Conservation (phyloP, 371 early-diverging fungal genomes). For the Syncephalastrum racemosum region DNA sequence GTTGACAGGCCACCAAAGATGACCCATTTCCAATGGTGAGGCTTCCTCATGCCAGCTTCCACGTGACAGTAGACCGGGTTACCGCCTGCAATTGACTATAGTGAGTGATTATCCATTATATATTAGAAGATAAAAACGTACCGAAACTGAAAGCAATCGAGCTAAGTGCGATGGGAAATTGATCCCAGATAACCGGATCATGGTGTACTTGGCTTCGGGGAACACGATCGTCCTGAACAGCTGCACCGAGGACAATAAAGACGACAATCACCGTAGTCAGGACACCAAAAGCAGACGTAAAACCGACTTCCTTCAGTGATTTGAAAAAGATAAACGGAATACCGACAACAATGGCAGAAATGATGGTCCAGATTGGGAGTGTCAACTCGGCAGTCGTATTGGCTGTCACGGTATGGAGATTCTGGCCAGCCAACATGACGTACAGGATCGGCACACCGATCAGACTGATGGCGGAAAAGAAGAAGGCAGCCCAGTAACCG, state of each 20-base stretch:
- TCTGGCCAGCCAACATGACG: slow-evolving; percentile 69
- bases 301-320: slow-evolving; percentile 74
- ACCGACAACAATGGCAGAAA: slow-evolving; percentile 62
- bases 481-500: slow-evolving; percentile 62
- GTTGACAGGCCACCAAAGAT: slow-evolving; percentile 66
- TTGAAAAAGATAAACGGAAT: slow-evolving; percentile 71
- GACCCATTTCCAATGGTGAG: slow-evolving; percentile 73
- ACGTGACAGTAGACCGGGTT: slow-evolving; percentile 59
- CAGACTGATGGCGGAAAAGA: slow-evolving; percentile 64
- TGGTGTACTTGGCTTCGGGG: slow-evolving; percentile 18
- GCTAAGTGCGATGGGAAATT: slow-evolving; percentile 62
- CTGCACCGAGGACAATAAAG: slow-evolving; percentile 35
- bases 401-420: slow-evolving; percentile 49
- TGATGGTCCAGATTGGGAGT: slow-evolving; percentile 57
- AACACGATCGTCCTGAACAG: slow-evolving; percentile 18
- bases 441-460: slow-evolving; percentile 73
- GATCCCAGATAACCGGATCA: slow-evolving; percentile 44
- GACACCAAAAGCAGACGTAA: slow-evolving; percentile 39
- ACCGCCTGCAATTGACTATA: slow-evolving; percentile 50
- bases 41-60: slow-evolving; percentile 78
- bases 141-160: slow-evolving; percentile 64
- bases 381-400: slow-evolving; percentile 32
- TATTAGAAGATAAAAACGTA: slow-evolving; percentile 1
- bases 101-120: slow-evolving; percentile 30
- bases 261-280: slow-evolving; percentile 45